These are phyloP conservation scores for Calonectria henricotiae DNA, from an alignment of 2,329 filamentous ascomycete genomes.

Conservation along the genomic window DNA sequence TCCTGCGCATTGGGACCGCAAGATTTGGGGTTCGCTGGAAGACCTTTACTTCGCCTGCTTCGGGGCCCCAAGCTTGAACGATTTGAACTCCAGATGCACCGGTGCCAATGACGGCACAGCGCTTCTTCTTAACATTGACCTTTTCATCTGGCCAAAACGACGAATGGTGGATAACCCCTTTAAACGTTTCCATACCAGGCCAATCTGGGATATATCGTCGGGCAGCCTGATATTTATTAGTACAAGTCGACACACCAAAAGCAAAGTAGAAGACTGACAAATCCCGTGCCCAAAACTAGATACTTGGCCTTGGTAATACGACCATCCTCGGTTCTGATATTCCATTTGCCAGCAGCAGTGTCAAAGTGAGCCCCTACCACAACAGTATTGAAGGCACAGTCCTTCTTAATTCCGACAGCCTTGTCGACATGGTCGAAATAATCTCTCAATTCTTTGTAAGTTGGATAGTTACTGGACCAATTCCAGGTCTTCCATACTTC, in stretches of 20 bases:
- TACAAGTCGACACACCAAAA: background rate
- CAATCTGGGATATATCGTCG: conserved; percentile 75
- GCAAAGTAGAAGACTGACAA: conserved; percentile 54
- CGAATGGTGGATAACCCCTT: conserved; percentile 73
- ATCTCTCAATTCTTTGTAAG: conserved; percentile 66
- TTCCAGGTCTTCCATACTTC: conserved; percentile 71
- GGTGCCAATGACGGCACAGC: conserved; percentile 76
- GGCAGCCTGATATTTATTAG: conserved; percentile 61
- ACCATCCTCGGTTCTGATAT: conserved; percentile 66
- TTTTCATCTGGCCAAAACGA: conserved; percentile 74
- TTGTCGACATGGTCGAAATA: conserved; percentile 78
- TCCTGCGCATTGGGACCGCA: conserved; percentile 74
- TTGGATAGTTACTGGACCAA: conserved; percentile 70
- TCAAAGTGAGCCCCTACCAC: conserved; percentile 70
- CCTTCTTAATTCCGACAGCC: conserved; percentile 70
- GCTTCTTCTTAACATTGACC: conserved; percentile 72
- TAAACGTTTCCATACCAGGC: conserved; percentile 73
- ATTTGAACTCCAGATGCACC: conserved; percentile 78
- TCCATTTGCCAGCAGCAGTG: conserved; percentile 65
- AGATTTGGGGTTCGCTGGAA: conserved; percentile 80
- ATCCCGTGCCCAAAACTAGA: conserved; percentile 71
- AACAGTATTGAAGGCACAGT: conserved; percentile 71
- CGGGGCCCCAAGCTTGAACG: conserved; percentile 72
- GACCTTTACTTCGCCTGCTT: conserved; percentile 69
- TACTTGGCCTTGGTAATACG: conserved; percentile 67